These are phyloP conservation scores for Trichosporon faecale DNA, from an alignment of 1,284 basidiomycete genomes.

Conservation along the genomic window DNA sequence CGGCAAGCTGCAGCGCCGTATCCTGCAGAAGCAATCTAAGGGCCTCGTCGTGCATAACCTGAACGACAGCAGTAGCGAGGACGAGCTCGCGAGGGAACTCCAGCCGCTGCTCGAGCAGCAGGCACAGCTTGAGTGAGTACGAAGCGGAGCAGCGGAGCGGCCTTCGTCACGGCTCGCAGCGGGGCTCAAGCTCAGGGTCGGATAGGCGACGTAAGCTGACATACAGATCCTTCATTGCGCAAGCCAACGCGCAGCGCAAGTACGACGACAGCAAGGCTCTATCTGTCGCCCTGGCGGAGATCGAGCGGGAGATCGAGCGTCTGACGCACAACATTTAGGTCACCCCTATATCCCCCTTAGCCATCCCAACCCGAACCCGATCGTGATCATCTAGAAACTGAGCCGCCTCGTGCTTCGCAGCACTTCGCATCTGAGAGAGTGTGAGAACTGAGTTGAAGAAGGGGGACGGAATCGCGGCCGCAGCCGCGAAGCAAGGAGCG, in stretches of 20 bases:
- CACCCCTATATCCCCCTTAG: too few relatives aligned
- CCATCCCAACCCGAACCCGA: too few relatives aligned
- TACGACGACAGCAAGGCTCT: slow-evolving; percentile 84
- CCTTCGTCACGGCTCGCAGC: too few relatives aligned
- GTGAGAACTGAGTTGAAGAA: background rate
- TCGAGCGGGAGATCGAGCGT: slow-evolving; percentile 71
- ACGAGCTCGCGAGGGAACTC: slow-evolving; percentile 65
- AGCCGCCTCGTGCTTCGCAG: too few relatives aligned
- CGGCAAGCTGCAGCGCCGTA: slow-evolving; percentile 1
- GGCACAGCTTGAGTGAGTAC: slow-evolving; percentile 66
- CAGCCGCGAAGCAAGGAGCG: background rate
- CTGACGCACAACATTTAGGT: slow-evolving; percentile 47
- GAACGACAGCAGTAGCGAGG: slow-evolving; percentile 28
- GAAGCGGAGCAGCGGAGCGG: too few relatives aligned
- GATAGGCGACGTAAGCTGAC: too few relatives aligned
- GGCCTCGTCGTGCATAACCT: background rate
- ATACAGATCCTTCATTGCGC: slow-evolving; percentile 55
- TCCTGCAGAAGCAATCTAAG: slow-evolving; percentile 2
- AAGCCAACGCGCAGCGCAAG: slow-evolving; percentile 77
- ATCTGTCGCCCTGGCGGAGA: slow-evolving; percentile 69
- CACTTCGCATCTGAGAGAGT: too few relatives aligned
- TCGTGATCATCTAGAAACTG: too few relatives aligned
- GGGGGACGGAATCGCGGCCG: background rate
- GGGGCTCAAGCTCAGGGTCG: too few relatives aligned
- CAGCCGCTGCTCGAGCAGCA: slow-evolving; percentile 89